These are phyloP conservation scores for Puccinia coronata DNA, from an alignment of 1,284 basidiomycete genomes.

Conservation along the genomic window DNA sequence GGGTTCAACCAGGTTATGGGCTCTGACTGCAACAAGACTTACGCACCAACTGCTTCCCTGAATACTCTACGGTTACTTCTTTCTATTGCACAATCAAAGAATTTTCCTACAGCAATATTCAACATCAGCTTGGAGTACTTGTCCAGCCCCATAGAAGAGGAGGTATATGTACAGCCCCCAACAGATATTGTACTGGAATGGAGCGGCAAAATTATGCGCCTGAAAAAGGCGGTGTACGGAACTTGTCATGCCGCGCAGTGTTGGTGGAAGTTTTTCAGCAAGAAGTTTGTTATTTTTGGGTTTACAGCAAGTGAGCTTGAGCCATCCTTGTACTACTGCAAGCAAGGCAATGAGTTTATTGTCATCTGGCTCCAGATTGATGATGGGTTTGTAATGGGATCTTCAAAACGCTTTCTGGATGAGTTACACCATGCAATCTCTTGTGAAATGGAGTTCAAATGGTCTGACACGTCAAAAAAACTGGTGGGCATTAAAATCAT, in stretches of 20 bases:
- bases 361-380: too few relatives aligned
- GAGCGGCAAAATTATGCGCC: background rate
- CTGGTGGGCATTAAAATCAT: too few relatives aligned
- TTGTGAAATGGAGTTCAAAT: too few relatives aligned
- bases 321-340: background rate
- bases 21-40: background rate
- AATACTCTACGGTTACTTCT: background rate
- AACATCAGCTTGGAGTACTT: conserved; percentile 15
- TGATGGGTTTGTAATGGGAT: background rate
- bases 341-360: background rate
- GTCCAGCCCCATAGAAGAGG: too few relatives aligned
- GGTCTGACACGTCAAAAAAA: too few relatives aligned
- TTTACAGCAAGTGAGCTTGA: too few relatives aligned
- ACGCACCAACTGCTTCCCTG: conserved; percentile 2
- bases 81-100: background rate
- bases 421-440: too few relatives aligned
- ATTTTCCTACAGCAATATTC: background rate
- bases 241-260: too few relatives aligned
- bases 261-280: too few relatives aligned
- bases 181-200: background rate
- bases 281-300: background rate
- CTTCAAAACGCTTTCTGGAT: too few relatives aligned
- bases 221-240: too few relatives aligned
- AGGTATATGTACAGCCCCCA: background rate
- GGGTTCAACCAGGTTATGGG: background rate